These are phyloP conservation scores for Dendrobium officinale DNA, from an alignment of 106 monocot genomes.

Conservation along the genomic window DNA sequence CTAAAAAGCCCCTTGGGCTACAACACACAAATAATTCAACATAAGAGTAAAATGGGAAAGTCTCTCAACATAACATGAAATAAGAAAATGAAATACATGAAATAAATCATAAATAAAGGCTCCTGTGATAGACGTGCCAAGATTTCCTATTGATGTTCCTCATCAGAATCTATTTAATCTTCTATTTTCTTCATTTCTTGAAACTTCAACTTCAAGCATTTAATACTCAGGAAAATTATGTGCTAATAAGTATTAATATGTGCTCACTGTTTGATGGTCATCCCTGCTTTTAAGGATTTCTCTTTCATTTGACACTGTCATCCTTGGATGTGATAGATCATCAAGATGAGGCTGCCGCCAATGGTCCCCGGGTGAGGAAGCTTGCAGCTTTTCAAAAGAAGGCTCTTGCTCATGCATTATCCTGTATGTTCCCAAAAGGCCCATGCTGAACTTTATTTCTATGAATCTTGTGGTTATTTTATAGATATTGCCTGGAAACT, in stretches of 20 bases:
- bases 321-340: not conserved
- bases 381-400: constrained; percentile 78
- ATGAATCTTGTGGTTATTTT: not conserved
- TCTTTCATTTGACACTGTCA: not conserved
- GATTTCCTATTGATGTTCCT: no score
- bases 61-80: no score
- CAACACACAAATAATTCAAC: no score
- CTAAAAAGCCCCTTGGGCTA: no score
- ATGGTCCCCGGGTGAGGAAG: constrained; percentile 46
- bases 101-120: no score
- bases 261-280: not conserved
- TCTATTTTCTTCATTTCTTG: not conserved
- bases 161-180: not conserved
- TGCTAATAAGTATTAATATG: not conserved
- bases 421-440: constrained; percentile 46
- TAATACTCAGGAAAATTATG: not conserved
- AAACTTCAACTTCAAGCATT: not conserved
- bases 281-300: not conserved
- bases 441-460: not conserved
- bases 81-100: no score
- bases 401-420: constrained; percentile 80
- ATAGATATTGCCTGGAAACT: not conserved
- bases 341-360: constrained; percentile 23
- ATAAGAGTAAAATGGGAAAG: no score
- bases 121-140: no score